Evolutionary conservation across 2,329 filamentous ascomycete genomes (phyloP).

Genomic region (Madurella mycetomatis): DNA sequence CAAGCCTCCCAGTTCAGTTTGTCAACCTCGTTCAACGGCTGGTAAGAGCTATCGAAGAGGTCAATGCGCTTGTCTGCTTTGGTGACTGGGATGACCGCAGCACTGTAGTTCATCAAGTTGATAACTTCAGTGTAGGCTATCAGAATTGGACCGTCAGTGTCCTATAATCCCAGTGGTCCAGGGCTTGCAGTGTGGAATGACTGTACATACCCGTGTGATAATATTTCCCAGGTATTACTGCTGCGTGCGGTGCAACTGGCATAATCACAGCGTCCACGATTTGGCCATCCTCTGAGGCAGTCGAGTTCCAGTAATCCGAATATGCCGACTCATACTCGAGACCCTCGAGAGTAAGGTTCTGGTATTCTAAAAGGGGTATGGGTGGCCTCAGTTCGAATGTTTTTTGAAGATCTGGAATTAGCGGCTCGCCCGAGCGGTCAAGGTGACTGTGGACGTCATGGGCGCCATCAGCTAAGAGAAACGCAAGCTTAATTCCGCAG

Average conservation of each 20-base stretch:
- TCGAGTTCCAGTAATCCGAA: slow-evolving; percentile 61
- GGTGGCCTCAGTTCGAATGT: slow-evolving; percentile 29
- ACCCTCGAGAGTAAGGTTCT: slow-evolving; percentile 48
- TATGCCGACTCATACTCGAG: slow-evolving; percentile 54
- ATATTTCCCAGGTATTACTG: slow-evolving; percentile 44
- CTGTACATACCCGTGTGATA: slow-evolving; percentile 29
- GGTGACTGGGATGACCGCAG: slow-evolving; percentile 52
- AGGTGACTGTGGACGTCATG: slow-evolving; percentile 43
- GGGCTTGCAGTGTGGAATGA: too few relatives aligned
- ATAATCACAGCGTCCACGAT: slow-evolving; percentile 53
- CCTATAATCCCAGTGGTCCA: too few relatives aligned
- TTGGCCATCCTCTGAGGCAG: slow-evolving; percentile 41
- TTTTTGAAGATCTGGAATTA: slow-evolving; percentile 38
- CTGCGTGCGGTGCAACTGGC: slow-evolving; percentile 47
- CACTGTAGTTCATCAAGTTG: slow-evolving; percentile 55
- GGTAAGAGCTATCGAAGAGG: slow-evolving; percentile 33
- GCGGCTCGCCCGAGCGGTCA: slow-evolving; percentile 50
- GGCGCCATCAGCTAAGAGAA: slow-evolving; percentile 32
- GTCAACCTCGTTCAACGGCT: slow-evolving; percentile 40
- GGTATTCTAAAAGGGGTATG: slow-evolving; percentile 31
- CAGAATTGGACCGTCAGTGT: too few relatives aligned
- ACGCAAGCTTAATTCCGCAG: slow-evolving; percentile 21
- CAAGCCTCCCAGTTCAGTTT: slow-evolving; percentile 43
- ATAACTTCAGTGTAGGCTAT: background rate
- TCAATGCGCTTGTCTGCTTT: slow-evolving; percentile 49